A percentile compares a stretch with the other conserved stretches of the same genome.
Evolutionary conservation across 805 yeast genomes (phyloP).

Genomic region (Saccharomycopsis olivae): DNA sequence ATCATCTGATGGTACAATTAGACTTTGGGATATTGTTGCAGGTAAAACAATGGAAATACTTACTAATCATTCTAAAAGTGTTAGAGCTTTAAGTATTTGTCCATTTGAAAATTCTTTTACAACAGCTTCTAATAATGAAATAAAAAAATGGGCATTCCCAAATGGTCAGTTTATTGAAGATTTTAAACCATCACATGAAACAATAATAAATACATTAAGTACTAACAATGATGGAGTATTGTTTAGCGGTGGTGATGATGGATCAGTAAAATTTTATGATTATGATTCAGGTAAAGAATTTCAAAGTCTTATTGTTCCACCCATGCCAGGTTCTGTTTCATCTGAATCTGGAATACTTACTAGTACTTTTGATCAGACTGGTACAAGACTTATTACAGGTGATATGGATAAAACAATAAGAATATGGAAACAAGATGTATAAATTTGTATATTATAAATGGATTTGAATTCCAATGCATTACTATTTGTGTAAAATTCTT

Average conservation of each 20-base stretch:
- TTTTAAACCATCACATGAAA: conserved; percentile 32
- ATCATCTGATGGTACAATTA: conserved; percentile 74
- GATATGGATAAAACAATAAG: conserved; percentile 85
- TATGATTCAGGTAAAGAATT: conserved; percentile 58
- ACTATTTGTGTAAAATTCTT: too few species aligned
- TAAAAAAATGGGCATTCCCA: conserved; percentile 56
- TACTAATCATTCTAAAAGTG: conserved; percentile 78
- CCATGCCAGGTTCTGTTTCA: conserved; percentile 60
- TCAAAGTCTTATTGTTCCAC: conserved; percentile 42
- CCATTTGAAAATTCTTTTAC: conserved; percentile 66
- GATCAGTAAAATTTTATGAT: conserved; percentile 67
- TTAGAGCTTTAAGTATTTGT: conserved; percentile 61
- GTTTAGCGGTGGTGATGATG: conserved; percentile 80
- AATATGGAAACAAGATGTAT: conserved; percentile 50
- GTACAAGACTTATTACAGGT: conserved; percentile 72
- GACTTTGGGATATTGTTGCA: conserved; percentile 81
- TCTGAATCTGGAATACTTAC: conserved; percentile 61
- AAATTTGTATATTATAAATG: too few species aligned
- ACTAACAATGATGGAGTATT: conserved; percentile 54
- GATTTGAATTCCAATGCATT: too few species aligned
- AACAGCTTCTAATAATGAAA: conserved; percentile 71
- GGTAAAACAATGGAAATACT: conserved; percentile 61
- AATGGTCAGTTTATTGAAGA: conserved; percentile 70
- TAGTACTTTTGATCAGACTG: conserved; percentile 68
- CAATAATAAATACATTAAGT: conserved; percentile 59